Conservation (phyloP, 1,284 basidiomycete species). For the Irpex lacteus region DNA sequence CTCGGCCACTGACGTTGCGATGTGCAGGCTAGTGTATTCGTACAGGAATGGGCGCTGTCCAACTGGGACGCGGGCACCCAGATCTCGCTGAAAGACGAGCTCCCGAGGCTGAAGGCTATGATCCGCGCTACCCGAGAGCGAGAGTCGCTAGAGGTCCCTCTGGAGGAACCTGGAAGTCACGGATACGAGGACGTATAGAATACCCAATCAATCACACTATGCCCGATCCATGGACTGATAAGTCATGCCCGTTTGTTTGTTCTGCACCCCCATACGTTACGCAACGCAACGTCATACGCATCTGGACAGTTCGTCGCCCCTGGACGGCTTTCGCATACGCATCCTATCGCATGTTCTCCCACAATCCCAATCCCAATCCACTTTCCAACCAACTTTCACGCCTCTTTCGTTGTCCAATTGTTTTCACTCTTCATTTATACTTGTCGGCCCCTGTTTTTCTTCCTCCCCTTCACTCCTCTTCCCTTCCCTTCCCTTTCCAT, state of each 20-base stretch:
- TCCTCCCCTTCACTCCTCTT: neutral
- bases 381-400: neutral
- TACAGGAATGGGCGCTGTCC: conserved; percentile 60
- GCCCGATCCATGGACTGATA: neutral
- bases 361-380: neutral
- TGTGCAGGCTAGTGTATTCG: conserved; percentile 54
- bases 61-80: conserved; percentile 55
- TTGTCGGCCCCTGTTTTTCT: neutral
- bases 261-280: neutral
- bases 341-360: neutral
- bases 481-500: neutral
- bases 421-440: neutral
- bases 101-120: conserved; percentile 51
- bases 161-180: neutral
- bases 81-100: conserved; percentile 50
- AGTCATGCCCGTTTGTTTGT: neutral
- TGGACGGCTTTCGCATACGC: neutral
- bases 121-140: conserved; percentile 38
- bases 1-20: neutral
- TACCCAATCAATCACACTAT: conserved; percentile 9
- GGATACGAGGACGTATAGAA: conserved; percentile 13
- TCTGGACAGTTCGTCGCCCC: neutral
- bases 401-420: neutral
- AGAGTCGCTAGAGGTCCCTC: conserved; percentile 12
- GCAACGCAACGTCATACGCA: neutral